Evolutionary conservation across 306 rosid genomes (phyloP), one percentile per base, ranked within the genome.

Genomic region (Quercus engelmannii): DNA sequence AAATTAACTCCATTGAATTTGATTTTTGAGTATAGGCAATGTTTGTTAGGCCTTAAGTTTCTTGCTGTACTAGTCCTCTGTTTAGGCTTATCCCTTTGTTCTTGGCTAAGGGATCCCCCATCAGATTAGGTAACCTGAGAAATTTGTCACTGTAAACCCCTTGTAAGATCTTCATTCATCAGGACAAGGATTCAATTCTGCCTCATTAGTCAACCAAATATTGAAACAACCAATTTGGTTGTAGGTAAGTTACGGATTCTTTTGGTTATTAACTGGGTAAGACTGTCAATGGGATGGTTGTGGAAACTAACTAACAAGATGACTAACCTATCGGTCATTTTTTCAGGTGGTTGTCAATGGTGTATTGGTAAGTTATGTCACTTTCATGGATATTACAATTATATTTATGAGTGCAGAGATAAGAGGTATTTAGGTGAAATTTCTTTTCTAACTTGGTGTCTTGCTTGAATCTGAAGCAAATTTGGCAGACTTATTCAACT

Each of bases 1-100:
- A 79, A 56, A 77, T 74, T 83, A 76, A 76, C 76, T 74, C 20
- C 63, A 83, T 82, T 82, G 83, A 78, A 83, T 88, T 63, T 74
- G 46, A 67, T 75, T 41, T 2, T 8, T 41, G 46, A 41, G 46
- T 41, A 41, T 41, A 8, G 46, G 12, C 67, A 11, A 25, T 21
- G 67, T 61, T 13, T 10, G 28, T 58, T 58, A 21, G 17, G 18
- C 26, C 25, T 8, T 8, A 21, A 58, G 30, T 21, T 58, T 58
- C 30, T 58, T 21, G 69, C 43, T 63, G 1, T 30, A 15, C 20
- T 26, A 63, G 35, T 30, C 35, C 69, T 62, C 69, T 62, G 35
- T 62, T 26, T 26, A 5, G 35, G 69, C 70, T 15, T 6, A 49
- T 3, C 54, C 17, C 54, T 49, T 49, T 10, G 21, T 30, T 64